Evolutionary conservation across 2,329 filamentous ascomycete species (phyloP), one percentile per base, ranked within the genome.

Genomic region (Aspergillus jensenii): DNA sequence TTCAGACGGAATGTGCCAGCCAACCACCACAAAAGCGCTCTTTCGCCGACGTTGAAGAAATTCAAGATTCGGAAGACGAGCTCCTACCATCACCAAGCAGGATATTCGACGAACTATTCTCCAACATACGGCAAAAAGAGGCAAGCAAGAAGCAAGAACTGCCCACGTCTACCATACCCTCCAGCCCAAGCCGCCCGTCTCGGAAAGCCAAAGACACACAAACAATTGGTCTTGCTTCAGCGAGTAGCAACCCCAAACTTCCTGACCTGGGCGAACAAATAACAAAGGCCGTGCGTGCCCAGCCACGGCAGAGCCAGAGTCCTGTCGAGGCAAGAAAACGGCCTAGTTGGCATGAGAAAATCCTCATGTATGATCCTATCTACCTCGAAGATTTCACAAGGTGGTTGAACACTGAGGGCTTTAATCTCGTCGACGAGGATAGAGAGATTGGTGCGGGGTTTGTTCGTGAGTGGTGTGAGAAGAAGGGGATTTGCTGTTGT

Each of bases 291-390:
- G 73, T 87, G 37, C 79, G 75, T 39, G 68, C 71, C 6, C 75
- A 80, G 27, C 68, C 76, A 17, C 76, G 60, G 9, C 59, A 62
- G 15, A 54, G 74, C 2, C 74, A 71, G 8, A 70, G 81, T 8
- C 35, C 33, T 6, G 27, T 9, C 12, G 31, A 31, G 5, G 19
- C 41, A n/a, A 56, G 71, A 67, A 6, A 68, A 71, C 19, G 44
- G 3, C 81, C 80, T 3, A 91, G 85, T 2, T 98, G 93, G 90
- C 82, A 96, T 66, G 91, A 98, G 74, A 96, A 92, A 76, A 97
- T 99, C 47, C 79, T 98, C 6, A 85, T 98, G 71, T 98, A 96
- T 71, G 93, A 98, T 67, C 91, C 93, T 0, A 89, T 99, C 44
- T 82, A 95, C 1, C 75, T 97, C 0, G 93, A 98, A 74, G 92